Percentiles rank a stretch among this genome's conserved stretches.
Conservation (phyloP, 257 asterid genomes). For the Nyctanthes arbortristis region DNA sequence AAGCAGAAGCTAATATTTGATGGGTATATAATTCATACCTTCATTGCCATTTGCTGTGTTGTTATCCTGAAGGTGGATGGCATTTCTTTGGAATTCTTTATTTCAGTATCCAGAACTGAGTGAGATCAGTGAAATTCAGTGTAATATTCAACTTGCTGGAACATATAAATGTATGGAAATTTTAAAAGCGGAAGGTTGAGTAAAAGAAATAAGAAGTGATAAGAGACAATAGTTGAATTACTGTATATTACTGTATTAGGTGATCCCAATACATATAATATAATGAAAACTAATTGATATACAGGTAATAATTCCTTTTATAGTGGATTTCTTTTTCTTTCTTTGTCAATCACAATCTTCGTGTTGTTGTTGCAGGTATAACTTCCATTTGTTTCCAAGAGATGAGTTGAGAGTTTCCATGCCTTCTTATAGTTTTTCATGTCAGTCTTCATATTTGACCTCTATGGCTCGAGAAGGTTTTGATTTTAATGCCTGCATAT, state of each 20-base stretch:
- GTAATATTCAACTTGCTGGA: slow-evolving; percentile 3
- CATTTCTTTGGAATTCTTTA: neutral
- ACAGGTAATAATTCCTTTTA: slow-evolving; percentile 5
- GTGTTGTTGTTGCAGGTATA: slow-evolving; percentile 60
- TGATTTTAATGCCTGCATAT: slow-evolving; percentile 91
- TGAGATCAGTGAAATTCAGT: neutral
- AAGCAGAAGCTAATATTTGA: neutral
- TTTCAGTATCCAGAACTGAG: neutral
- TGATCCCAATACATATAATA: neutral
- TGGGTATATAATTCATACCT: neutral
- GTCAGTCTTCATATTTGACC: slow-evolving; percentile 75
- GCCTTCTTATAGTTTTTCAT: slow-evolving; percentile 85
- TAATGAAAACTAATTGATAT: neutral
- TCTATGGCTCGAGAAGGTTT: slow-evolving; percentile 85
- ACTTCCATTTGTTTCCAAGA: slow-evolving; percentile 93
- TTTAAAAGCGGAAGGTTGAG: slow-evolving; percentile 1
- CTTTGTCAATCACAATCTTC: slow-evolving; percentile 12
- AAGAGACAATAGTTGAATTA: neutral
- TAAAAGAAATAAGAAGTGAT: neutral
- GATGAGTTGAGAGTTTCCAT: slow-evolving; percentile 80
- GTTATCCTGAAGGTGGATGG: neutral
- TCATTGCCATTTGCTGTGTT: neutral
- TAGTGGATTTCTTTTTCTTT: neutral
- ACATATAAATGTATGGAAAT: neutral
- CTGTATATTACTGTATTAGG: no score